Conservation (phyloP, 768 basidiomycete genomes). For the Calocera viscosa region DNA sequence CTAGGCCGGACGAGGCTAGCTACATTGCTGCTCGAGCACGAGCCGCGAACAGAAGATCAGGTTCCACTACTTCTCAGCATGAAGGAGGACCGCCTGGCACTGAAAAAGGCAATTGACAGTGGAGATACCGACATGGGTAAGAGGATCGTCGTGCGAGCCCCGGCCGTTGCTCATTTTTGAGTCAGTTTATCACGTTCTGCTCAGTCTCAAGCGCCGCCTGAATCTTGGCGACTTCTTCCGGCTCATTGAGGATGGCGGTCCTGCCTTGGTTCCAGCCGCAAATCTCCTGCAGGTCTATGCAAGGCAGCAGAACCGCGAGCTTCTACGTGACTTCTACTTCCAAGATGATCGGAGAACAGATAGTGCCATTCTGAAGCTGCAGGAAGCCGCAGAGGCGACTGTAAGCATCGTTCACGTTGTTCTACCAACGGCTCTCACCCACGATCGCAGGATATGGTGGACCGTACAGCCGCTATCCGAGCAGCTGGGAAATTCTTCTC, state of each 20-base stretch:
- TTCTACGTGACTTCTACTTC: constrained; percentile 93
- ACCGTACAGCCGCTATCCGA: constrained; percentile 60
- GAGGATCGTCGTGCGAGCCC: constrained; percentile 17
- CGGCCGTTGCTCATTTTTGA: neutral
- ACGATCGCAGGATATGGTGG: constrained; percentile 48
- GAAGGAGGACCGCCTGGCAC: constrained; percentile 83
- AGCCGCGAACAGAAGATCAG: constrained; percentile 76
- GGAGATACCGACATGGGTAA: constrained; percentile 89
- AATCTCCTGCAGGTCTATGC: constrained; percentile 81
- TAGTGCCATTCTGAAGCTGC: constrained; percentile 76
- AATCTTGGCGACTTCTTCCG: constrained; percentile 87
- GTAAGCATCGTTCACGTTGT: constrained; percentile 32
- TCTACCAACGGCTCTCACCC: neutral
- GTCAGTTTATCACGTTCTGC: constrained; percentile 82
- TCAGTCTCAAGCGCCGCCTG: constrained; percentile 72
- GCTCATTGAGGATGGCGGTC: constrained; percentile 81
- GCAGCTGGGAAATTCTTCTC: constrained; percentile 85
- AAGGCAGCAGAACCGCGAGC: constrained; percentile 75
- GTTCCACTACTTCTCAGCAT: constrained; percentile 86
- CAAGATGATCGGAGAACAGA: constrained; percentile 93
- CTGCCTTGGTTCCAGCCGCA: constrained; percentile 57
- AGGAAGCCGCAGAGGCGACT: constrained; percentile 57
- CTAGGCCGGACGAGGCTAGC: constrained; percentile 67
- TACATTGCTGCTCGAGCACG: constrained; percentile 85
- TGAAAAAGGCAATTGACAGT: constrained; percentile 82